Evolutionary conservation across 805 yeast genomes (phyloP).

Genomic region (Zygosaccharomyces kombuchaensis): DNA sequence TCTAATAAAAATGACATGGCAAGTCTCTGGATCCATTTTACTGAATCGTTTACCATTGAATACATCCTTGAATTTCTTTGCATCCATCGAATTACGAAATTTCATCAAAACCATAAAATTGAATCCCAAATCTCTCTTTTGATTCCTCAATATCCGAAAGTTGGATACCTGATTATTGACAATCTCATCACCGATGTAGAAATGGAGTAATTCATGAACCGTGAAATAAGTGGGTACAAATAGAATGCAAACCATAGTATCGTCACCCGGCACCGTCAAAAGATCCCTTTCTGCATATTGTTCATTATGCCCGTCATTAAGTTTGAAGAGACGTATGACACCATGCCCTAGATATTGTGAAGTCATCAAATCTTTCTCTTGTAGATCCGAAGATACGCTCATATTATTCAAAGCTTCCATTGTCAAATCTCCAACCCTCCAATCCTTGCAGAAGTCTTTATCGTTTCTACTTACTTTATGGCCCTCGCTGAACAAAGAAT

Average conservation of each 20-base stretch:
- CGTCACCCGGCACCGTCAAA: slow-evolving; percentile 44
- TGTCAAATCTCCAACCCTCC: slow-evolving; percentile 18
- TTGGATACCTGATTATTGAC: slow-evolving; percentile 56
- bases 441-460: slow-evolving; percentile 9
- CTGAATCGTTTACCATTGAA: slow-evolving; percentile 75
- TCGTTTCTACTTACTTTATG: neutral
- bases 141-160: slow-evolving; percentile 65
- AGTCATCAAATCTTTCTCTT: slow-evolving; percentile 21
- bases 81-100: slow-evolving; percentile 52
- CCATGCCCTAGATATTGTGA: slow-evolving; percentile 73
- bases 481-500: neutral
- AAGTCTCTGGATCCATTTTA: slow-evolving; percentile 83
- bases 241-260: slow-evolving; percentile 69
- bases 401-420: slow-evolving; percentile 7
- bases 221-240: slow-evolving; percentile 87
- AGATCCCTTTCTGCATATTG: slow-evolving; percentile 13
- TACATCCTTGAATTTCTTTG: slow-evolving; percentile 58
- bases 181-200: slow-evolving; percentile 56
- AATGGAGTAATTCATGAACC: slow-evolving; percentile 77
- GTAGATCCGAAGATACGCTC: slow-evolving; percentile 5
- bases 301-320: slow-evolving; percentile 38
- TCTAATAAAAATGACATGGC: slow-evolving; percentile 71
- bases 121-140: slow-evolving; percentile 49
- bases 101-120: slow-evolving; percentile 70
- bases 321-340: slow-evolving; percentile 61